Percentiles rank a stretch among this genome's conserved stretches.
phyloP scores from a whole-genome alignment of 768 basidiomycete species.

The Pisolithus sp. region DNA sequence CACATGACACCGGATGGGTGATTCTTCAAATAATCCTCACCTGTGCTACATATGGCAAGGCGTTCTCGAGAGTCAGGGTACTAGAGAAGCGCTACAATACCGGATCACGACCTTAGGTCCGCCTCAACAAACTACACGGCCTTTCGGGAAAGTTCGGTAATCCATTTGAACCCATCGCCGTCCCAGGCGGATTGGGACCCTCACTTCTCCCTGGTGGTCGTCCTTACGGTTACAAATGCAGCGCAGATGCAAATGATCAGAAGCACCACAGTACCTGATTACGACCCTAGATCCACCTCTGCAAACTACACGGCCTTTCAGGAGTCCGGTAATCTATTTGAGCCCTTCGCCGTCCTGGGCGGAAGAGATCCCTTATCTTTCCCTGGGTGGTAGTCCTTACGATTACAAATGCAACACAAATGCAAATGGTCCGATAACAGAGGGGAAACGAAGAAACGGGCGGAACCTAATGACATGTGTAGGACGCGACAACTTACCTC shows the following conservation, averaged over 20 bases:
- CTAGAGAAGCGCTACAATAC: neutral
- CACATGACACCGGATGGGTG: too few relatives aligned
- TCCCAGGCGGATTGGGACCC: slow-evolving; percentile 76
- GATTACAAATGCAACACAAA: slow-evolving; percentile 51
- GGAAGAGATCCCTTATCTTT: slow-evolving; percentile 80
- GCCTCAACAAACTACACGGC: slow-evolving; percentile 1
- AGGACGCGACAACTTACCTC: slow-evolving; percentile 40
- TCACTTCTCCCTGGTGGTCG: slow-evolving; percentile 72
- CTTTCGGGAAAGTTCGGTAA: slow-evolving; percentile 36
- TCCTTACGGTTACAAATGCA: slow-evolving; percentile 67
- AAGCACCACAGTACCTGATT: neutral
- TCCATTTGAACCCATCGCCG: slow-evolving; percentile 49
- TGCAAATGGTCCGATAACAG: too few relatives aligned
- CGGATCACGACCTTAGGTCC: neutral
- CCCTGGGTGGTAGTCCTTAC: slow-evolving; percentile 64
- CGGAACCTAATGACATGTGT: too few relatives aligned
- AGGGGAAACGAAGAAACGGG: too few relatives aligned
- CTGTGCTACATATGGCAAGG: too few relatives aligned
- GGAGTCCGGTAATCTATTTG: slow-evolving; percentile 50
- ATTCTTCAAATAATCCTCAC: too few relatives aligned
- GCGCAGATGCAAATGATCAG: too few relatives aligned
- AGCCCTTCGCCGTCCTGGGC: slow-evolving; percentile 49
- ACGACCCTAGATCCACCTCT: slow-evolving; percentile 6
- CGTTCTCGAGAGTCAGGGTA: slow-evolving; percentile 3
- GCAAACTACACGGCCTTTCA: too few relatives aligned